Evolutionary conservation across 208 protist species (phyloP), one percentile per base, ranked within the genome.

Genomic region (Wallacemonas sp.): DNA sequence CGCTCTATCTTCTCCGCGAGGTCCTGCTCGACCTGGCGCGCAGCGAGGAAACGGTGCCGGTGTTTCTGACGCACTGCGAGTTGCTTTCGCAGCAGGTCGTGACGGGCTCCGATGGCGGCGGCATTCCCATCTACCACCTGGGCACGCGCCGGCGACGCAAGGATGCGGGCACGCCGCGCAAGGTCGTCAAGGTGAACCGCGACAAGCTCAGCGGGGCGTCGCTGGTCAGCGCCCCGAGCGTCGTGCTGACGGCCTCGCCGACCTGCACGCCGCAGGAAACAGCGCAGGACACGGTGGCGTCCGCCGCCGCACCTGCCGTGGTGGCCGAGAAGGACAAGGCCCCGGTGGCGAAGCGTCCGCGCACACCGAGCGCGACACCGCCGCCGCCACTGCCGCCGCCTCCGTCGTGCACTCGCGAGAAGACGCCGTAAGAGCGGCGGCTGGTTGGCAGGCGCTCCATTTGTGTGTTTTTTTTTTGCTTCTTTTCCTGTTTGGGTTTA

Each of bases 111-210:
- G 77, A 95, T 64, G 84, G 86, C 28, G 65, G 61, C 16, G 72
- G 70, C 22, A 92, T 95, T 18, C 74, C 80, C 25, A 95, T 88
- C 22, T 92, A 90, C 69, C 79, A 89, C 68, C 79, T 95, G 14
- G 86, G 84, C 33, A 89, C 77, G 28, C 78, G 84, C 12, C 72
- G 85, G 4, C 79, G 80, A 25, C 80, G 85, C 32, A 77, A 65
- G 33, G 73, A 84, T 49, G 76, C 83, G 0, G 86, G 84, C 16
- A 65, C 69, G 22, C 63, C 77, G 32, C 67, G 74, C 1, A 90
- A 89, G 72, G 63, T 69, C 28, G 80, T 89, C 38, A 76, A 74
- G 29, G 52, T 50, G 18, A 89, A 89, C 52, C 68, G 76, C 14
- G 83, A 89, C 55, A 75, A 62, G 45, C 20, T 57, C 11, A 57